phyloP scores from a whole-genome alignment of 768 basidiomycete species.

The Suillus bovinus region DNA sequence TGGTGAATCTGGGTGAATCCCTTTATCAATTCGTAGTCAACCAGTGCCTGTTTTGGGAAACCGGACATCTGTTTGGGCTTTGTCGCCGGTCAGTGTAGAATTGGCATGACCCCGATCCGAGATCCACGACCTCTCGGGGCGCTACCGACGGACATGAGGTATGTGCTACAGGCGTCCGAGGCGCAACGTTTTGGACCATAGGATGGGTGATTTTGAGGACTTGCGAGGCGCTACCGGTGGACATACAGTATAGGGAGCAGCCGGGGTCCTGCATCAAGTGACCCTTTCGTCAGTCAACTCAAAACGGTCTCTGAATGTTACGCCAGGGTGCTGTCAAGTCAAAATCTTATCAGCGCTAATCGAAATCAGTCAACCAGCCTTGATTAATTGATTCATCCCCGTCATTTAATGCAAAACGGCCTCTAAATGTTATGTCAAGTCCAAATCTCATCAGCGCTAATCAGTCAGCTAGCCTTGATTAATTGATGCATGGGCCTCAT shows the following conservation, averaged over 20 bases:
- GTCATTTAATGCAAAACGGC: constrained; percentile 68
- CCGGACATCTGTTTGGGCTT: too few species aligned
- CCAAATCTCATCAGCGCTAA: constrained; percentile 59
- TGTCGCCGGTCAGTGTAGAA: too few species aligned
- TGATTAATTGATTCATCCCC: constrained; percentile 46
- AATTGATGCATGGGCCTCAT: constrained; percentile 35
- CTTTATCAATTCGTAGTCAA: too few species aligned
- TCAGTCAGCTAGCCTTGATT: constrained; percentile 37
- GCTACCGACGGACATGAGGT: not conserved
- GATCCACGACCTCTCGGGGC: not conserved
- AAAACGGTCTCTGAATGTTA: constrained; percentile 61
- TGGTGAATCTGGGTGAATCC: too few species aligned
- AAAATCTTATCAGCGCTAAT: constrained; percentile 55
- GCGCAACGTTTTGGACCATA: too few species aligned
- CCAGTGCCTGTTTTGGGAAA: too few species aligned
- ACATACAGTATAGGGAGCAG: too few species aligned
- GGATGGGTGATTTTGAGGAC: too few species aligned
- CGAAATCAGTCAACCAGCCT: constrained; percentile 37
- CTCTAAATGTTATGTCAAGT: constrained; percentile 64
- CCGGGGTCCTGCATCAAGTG: too few species aligned
- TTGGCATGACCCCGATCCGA: too few species aligned
- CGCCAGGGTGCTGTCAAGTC: constrained; percentile 68
- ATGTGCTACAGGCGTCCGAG: too few species aligned
- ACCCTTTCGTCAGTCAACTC: constrained; percentile 73
- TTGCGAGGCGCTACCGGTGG: too few species aligned